Percentiles rank a stretch among this genome's conserved stretches.
These are phyloP conservation scores for Populus ilicifolia DNA, from an alignment of 345 rosid genomes.

Conservation along the genomic window DNA sequence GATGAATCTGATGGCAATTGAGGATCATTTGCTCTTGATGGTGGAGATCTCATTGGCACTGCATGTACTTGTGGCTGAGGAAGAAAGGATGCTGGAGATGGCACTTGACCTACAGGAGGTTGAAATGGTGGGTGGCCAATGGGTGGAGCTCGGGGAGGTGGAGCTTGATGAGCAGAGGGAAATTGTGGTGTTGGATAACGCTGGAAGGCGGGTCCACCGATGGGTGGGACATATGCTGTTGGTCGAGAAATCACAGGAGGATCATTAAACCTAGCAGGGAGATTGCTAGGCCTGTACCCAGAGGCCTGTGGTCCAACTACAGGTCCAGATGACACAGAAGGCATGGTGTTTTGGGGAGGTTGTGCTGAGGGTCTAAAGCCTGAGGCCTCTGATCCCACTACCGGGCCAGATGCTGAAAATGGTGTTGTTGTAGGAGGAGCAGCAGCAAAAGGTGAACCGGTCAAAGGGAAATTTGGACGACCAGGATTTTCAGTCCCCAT, in stretches of 20 bases:
- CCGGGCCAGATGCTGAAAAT: slow-evolving; percentile 53
- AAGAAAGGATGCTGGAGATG: slow-evolving; percentile 39
- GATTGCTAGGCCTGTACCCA: slow-evolving; percentile 44
- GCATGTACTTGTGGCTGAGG: slow-evolving; percentile 49
- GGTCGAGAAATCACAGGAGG: slow-evolving; percentile 46
- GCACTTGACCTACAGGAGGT: slow-evolving; percentile 51
- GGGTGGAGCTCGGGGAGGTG: slow-evolving; percentile 39
- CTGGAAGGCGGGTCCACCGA: slow-evolving; percentile 48
- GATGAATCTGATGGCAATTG: slow-evolving; percentile 38
- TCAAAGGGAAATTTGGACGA: slow-evolving; percentile 51
- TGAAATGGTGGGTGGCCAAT: slow-evolving; percentile 51
- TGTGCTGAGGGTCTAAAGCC: slow-evolving; percentile 49
- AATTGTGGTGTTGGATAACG: slow-evolving; percentile 54
- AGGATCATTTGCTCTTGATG: slow-evolving; percentile 33
- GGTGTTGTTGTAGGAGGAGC: slow-evolving; percentile 54
- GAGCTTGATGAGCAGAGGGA: slow-evolving; percentile 39
- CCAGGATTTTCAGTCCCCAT: slow-evolving; percentile 74
- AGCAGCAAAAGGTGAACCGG: slow-evolving; percentile 55
- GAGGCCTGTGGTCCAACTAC: slow-evolving; percentile 35
- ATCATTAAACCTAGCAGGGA: slow-evolving; percentile 31
- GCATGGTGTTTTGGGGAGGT: slow-evolving; percentile 37
- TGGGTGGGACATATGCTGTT: slow-evolving; percentile 47
- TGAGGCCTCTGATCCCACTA: slow-evolving; percentile 40
- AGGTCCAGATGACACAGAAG: slow-evolving; percentile 44
- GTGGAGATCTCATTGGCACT: slow-evolving; percentile 60